Evolutionary conservation across 164 flowering plant species (phyloP), one percentile per base, ranked within the genome.

Genomic region (Kingdonia uniflora): DNA sequence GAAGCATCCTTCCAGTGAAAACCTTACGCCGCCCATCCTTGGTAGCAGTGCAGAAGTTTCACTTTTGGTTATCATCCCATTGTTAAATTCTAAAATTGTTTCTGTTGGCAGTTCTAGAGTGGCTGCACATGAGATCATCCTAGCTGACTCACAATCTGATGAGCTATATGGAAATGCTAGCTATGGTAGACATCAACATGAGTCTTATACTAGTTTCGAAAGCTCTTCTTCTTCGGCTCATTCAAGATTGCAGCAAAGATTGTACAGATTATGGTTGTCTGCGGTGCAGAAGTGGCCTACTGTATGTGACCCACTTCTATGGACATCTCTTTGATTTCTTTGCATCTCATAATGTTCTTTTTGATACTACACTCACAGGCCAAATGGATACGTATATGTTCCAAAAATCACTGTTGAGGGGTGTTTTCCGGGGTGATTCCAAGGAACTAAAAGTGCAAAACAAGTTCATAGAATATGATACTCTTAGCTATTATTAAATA

Each of bases 211-310:
- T 17, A 41, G 53, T 41, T 17, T 55, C 42, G 80, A 70, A 46
- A 42, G 35, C 40, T 49, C 68, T 24, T 70, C 79, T 40, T 76
- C 85, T 48, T 73, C 88, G 61, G 56, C 58, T 55, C 33, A 72
- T 14, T 73, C 76, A 11, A 80, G 80, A 25, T 70, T 81, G 65
- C 82, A 67, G 72, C 76, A 66, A 42, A 80, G 60, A 66, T 22
- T 84, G 35, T 48, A 42, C 26, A 46, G 71, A 26, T 57, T 80
- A 21, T 76, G 95, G 95, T 42, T 73, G 47, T 44, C 16, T 65
- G 76, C 77, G 43, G 68, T 87, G 63, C 84, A 56, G 66, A 77
- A 78, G 67, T 94, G 97, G 97, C 97, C 95, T 47, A 55, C 68
- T 74, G 99, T 92, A 80, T 68, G 65, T 38, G 15, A 48, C 23